A percentile compares a stretch with the other conserved stretches of the same genome.
Conservation (phyloP, 805 yeast genomes). For the Martiniozyma abietophila region DNA sequence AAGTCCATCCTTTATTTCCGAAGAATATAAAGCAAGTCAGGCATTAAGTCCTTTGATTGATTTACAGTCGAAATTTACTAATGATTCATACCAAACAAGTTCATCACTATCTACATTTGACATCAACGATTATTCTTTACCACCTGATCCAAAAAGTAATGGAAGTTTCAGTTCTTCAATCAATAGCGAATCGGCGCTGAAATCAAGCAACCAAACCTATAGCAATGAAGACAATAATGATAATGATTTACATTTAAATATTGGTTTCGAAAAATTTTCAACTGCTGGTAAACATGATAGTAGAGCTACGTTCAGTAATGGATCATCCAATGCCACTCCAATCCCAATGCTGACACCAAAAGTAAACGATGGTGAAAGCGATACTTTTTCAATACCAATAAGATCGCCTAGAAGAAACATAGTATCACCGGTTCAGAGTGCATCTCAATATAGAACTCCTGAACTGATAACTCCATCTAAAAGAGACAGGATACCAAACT, state of each 20-base stretch:
- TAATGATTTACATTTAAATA: no score
- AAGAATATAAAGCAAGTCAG: no score
- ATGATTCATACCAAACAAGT: neutral
- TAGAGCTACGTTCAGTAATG: no score
- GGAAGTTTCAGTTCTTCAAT: no score
- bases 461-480: constrained; percentile 12
- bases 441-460: constrained; percentile 15
- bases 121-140: constrained; percentile 9
- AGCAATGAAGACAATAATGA: no score
- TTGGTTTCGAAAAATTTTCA: no score
- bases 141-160: neutral
- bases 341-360: neutral
- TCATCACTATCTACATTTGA: constrained; percentile 12
- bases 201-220: no score
- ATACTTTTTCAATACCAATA: constrained; percentile 17
- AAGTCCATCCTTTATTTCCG: neutral
- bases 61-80: neutral
- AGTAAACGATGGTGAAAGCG: neutral
- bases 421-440: constrained; percentile 11
- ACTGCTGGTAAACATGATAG: no score
- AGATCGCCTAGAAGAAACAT: constrained; percentile 24
- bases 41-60: neutral
- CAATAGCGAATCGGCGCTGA: no score
- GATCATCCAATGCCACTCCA: no score
- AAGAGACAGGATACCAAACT: constrained; percentile 2